These are phyloP conservation scores for Martensiomyces pterosporus DNA, from an alignment of 192 early-diverging fungal genomes.

Conservation along the genomic window DNA sequence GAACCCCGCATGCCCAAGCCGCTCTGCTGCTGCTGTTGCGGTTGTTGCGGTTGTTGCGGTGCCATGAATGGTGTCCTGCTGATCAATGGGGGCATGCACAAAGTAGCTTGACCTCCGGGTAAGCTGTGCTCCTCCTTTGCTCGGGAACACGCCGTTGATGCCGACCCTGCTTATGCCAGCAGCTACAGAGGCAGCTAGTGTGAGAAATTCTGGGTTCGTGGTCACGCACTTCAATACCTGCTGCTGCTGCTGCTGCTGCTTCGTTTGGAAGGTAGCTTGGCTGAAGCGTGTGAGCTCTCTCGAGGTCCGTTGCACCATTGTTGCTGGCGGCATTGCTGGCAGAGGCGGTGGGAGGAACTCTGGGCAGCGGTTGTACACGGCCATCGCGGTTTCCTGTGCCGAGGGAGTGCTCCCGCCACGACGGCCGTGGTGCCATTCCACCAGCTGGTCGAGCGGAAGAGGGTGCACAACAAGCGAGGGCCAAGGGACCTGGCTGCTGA, in stretches of 20 bases:
- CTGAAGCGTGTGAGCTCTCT: neutral
- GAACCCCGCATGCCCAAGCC: slow-evolving; percentile 12
- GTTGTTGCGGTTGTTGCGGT: neutral
- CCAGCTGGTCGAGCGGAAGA: slow-evolving; percentile 29
- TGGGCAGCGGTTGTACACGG: slow-evolving; percentile 35
- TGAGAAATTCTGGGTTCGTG: too few relatives aligned
- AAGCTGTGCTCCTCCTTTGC: too few relatives aligned
- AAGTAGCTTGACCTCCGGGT: slow-evolving; percentile 21
- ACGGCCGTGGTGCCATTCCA: slow-evolving; percentile 8
- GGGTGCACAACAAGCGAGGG: slow-evolving; percentile 37
- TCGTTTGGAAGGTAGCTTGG: too few relatives aligned
- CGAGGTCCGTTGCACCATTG: neutral
- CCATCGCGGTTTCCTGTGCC: slow-evolving; percentile 20
- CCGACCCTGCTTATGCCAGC: neutral
- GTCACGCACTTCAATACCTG: too few relatives aligned
- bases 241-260: too few relatives aligned
- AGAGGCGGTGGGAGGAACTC: slow-evolving; percentile 9
- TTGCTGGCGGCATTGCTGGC: slow-evolving; percentile 7
- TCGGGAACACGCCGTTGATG: slow-evolving; percentile 1
- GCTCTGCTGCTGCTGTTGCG: neutral
- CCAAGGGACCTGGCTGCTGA: slow-evolving; percentile 15
- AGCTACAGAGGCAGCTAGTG: too few relatives aligned
- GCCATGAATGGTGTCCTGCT: too few relatives aligned
- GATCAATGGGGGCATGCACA: slow-evolving; percentile 12
- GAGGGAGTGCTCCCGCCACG: slow-evolving; percentile 9